Percentiles rank a stretch among this genome's conserved stretches.
Evolutionary conservation across 139 green algal species (phyloP).

Genomic region (Chlamydomonas schloesseri): DNA sequence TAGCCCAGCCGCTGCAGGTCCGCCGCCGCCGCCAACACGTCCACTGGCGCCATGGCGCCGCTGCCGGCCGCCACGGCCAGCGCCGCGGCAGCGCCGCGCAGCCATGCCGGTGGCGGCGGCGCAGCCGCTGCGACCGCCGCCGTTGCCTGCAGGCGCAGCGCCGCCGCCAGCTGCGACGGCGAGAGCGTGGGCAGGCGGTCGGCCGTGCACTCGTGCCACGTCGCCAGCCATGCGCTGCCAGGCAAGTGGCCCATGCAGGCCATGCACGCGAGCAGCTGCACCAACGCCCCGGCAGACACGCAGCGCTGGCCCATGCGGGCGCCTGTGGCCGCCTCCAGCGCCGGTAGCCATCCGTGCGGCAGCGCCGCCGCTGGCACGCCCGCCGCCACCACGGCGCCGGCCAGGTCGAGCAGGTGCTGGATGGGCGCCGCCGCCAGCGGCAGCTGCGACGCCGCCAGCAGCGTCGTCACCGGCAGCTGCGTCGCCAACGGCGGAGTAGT

Average conservation of each 20-base stretch:
- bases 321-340: background rate
- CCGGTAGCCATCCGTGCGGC: background rate
- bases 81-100: background rate
- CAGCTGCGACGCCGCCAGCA: conserved; percentile 3
- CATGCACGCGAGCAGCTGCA: conserved; percentile 29
- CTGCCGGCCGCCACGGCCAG: conserved; percentile 4
- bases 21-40: conserved; percentile 12
- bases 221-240: conserved; percentile 9
- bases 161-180: conserved; percentile 16
- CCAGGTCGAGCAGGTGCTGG: conserved; percentile 20
- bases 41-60: background rate
- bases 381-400: conserved; percentile 6
- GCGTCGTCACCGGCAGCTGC: background rate
- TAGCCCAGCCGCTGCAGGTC: conserved; percentile 33
- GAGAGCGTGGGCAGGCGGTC: conserved; percentile 31
- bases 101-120: conserved; percentile 25
- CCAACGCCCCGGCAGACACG: background rate
- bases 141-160: conserved; percentile 21
- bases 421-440: background rate
- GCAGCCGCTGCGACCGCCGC: background rate
- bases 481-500: too few species aligned
- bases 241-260: conserved; percentile 10
- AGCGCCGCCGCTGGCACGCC: background rate
- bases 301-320: background rate
- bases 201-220: conserved; percentile 22